Conservation (phyloP, 176 grass and related monocot species). For the Oryza rufipogon region DNA sequence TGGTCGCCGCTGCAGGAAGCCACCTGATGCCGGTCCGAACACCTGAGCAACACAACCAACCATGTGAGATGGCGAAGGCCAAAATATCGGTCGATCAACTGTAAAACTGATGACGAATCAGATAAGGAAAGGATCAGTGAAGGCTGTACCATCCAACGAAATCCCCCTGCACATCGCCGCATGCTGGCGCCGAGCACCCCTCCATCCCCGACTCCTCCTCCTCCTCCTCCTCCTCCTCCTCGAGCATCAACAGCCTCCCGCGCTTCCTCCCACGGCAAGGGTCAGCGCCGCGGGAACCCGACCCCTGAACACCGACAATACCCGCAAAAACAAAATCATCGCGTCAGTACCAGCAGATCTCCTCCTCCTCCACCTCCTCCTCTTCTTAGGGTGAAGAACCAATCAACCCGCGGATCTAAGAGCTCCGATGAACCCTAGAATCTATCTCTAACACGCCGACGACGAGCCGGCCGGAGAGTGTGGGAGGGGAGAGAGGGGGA, state of each 20-base stretch:
- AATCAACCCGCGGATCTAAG: not conserved
- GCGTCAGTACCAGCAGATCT: not conserved
- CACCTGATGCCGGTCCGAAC: not conserved
- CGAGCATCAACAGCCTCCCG: not conserved
- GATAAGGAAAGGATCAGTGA: not conserved
- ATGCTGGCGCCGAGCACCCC: not conserved
- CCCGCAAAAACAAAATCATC: not conserved
- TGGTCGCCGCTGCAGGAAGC: slow-evolving; percentile 11
- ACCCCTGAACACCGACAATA: slow-evolving; percentile 20
- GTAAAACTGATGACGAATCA: not conserved
- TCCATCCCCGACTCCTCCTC: not conserved
- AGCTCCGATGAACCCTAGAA: not conserved
- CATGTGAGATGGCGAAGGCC: not conserved
- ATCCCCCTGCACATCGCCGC: too few relatives aligned
- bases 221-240: not conserved
- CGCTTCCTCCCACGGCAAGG: slow-evolving; percentile 31
- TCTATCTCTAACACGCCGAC: not conserved
- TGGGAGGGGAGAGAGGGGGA: not conserved
- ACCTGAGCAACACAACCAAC: slow-evolving; percentile 23
- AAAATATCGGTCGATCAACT: not conserved
- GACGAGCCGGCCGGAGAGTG: not conserved
- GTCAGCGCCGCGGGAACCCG: not conserved
- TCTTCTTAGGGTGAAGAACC: too few relatives aligned
- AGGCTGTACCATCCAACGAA: slow-evolving; percentile 10
- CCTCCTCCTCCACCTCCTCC: too few relatives aligned